Evolutionary conservation across 2,329 filamentous ascomycete species (phyloP), one percentile per base, ranked within the genome.

Genomic region (Parafenestella ontariensis): DNA sequence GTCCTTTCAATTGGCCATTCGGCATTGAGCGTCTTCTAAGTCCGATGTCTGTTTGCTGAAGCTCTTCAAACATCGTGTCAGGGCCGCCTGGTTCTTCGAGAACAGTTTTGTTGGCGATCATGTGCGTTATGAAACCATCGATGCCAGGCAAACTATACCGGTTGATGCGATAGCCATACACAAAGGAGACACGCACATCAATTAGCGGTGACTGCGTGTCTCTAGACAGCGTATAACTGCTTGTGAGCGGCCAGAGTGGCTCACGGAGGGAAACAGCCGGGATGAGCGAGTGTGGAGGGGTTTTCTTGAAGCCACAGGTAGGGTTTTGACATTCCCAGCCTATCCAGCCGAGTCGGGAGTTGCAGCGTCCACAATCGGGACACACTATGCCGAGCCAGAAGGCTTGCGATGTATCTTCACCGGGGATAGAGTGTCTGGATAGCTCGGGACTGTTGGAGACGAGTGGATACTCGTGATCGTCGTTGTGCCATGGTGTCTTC

Each of bases 341-440:
- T 5, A 73, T 75, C 87, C 88, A 92, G 21, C 80, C 72, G 13
- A 82, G 77, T 1, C 89, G 81, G 2, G 85, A 80, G 37, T 81
- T 86, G 62, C 89, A 90, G 36, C 84, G 81, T 0, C 79, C 76
- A 59, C 90, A 92, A 1, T 75, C 54, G 0, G 85, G 86, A 61
- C 90, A 93, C 1, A 89, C 84, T 42, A 91, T 83, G 0, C 89
- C 89, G 46, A 79, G 78, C 65, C 85, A 88, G 51, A 83, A 85
- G 8, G 78, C 71, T 2, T 77, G 74, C 10, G 84, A 81, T 0
- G 83, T 81, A 3, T 83, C 81, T 49, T 80, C 76, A 4, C 79
- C 78, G 1, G 74, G 62, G 4, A 76, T 65, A 0, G 76, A 70
- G 13, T 76, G 74, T 0, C 72, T 61, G 1, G 75, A 65, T 9